A percentile compares a stretch with the other conserved stretches of the same genome.
phyloP scores from a whole-genome alignment of 441 rosid species.

The Corymbia calophylla region DNA sequence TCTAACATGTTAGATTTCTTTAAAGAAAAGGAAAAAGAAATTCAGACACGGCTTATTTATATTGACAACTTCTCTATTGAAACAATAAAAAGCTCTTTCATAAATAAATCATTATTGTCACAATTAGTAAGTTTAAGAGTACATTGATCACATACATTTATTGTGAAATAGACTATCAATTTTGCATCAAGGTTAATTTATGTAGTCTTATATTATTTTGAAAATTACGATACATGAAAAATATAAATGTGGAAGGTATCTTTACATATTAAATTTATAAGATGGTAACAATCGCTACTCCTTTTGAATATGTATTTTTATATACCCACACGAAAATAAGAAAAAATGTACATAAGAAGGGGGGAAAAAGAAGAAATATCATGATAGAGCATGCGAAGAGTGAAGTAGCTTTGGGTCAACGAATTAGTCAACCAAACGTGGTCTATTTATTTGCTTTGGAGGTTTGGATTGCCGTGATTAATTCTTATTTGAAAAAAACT shows the following conservation, averaged over 20 bases:
- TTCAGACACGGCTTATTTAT: not conserved
- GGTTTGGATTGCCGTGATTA: too few species aligned
- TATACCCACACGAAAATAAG: not conserved
- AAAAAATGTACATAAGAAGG: not conserved
- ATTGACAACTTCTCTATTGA: not conserved
- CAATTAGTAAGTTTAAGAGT: not conserved
- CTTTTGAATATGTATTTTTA: not conserved
- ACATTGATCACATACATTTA: not conserved
- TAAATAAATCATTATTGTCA: not conserved
- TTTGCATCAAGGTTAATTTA: not conserved
- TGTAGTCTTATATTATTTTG: not conserved
- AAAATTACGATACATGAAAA: not conserved
- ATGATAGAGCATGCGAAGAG: not conserved
- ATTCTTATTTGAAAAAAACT: too few species aligned
- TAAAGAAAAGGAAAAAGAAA: not conserved
- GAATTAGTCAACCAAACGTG: not conserved
- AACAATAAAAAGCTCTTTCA: not conserved
- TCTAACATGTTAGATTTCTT: not conserved
- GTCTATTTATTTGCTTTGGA: too few species aligned
- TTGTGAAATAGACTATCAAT: too few species aligned
- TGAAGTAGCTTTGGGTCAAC: not conserved
- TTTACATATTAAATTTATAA: not conserved
- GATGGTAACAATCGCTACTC: rapidly evolving
- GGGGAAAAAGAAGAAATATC: not conserved
- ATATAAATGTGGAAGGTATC: not conserved